Base-by-base conservation (phyloP, 179 eudicot species). In the Beta macrorhiza region DNA sequence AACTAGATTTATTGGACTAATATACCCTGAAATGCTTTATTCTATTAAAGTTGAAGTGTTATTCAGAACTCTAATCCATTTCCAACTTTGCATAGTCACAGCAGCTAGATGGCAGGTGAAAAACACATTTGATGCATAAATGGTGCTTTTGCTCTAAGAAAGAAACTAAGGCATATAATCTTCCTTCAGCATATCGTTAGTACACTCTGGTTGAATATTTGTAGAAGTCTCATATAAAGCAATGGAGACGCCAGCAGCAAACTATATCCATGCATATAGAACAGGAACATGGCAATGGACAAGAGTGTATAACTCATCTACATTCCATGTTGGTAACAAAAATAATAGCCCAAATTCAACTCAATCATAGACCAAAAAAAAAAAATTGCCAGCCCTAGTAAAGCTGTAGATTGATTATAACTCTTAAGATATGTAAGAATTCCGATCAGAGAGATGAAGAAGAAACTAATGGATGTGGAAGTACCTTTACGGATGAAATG, bases 401-500 rank as follows among this genome's bases (percentile, higher is more conserved):
- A 42, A 68, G 6, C 57, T 45, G n/a, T 37, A 67, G 8, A 42
- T 42, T 16, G 15, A 67, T 42, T 17, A 67, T 2, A 67, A 2
- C 8, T 64, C 44, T 52, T 1, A 52, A 53, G 42, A 37, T 4
- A 53, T 20, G 37, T 2, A 71, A 5, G 37, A 32, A 32, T 32
- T 32, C 1, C 37, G 47, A 22, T 7, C 25, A 0, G 7, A 10
- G 59, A 49, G 22, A 5, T 37, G 42, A 67, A 42, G 49, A 37
- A 6, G 1, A 10, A 16, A 22, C 42, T 37, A 37, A 22, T 45
- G 67, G 32, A 53, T 37, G 47, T 17, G 11, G 7, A 74, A 17
- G 57, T 20, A 88, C 98, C 99, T 95, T 85, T 9, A 95, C 97
- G 69, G 95, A 74, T 11, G 98, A 93, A 87, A 95, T 95, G 90